These are phyloP conservation scores for Phlebiopsis flavidoalba DNA, from an alignment of 768 basidiomycete species.

Conservation along the genomic window DNA sequence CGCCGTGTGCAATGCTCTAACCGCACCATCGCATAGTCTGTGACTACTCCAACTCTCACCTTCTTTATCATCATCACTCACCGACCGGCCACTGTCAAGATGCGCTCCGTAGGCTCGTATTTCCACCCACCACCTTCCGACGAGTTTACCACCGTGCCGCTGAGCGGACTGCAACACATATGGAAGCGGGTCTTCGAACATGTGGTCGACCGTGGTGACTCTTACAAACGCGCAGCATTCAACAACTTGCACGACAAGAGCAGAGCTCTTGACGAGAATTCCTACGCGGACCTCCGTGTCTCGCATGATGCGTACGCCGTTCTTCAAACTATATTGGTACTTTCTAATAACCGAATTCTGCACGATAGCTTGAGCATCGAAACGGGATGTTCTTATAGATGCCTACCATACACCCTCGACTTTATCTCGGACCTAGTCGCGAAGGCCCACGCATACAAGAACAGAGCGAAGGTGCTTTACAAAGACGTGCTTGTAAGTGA, in stretches of 20 bases:
- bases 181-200: conserved; percentile 8
- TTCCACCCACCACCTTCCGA: neutral
- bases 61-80: neutral
- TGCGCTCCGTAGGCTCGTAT: neutral
- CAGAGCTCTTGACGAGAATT: neutral
- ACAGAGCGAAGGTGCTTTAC: neutral
- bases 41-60: neutral
- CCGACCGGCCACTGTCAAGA: neutral
- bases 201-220: conserved; percentile 6
- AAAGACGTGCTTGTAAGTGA: neutral
- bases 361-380: neutral
- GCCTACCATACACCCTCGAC: neutral
- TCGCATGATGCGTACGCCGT: neutral
- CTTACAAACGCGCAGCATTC: conserved; percentile 1
- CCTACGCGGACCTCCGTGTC: neutral
- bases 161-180: neutral
- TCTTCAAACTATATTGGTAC: neutral
- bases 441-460: neutral
- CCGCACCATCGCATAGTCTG: too few relatives aligned
- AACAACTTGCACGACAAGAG: neutral
- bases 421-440: neutral
- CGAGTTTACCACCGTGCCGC: neutral
- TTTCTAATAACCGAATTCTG: neutral
- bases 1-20: neutral
- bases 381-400: neutral